Conservation (phyloP, 192 early-diverging fungal species). For the Ramicandelaber brevisporus region DNA sequence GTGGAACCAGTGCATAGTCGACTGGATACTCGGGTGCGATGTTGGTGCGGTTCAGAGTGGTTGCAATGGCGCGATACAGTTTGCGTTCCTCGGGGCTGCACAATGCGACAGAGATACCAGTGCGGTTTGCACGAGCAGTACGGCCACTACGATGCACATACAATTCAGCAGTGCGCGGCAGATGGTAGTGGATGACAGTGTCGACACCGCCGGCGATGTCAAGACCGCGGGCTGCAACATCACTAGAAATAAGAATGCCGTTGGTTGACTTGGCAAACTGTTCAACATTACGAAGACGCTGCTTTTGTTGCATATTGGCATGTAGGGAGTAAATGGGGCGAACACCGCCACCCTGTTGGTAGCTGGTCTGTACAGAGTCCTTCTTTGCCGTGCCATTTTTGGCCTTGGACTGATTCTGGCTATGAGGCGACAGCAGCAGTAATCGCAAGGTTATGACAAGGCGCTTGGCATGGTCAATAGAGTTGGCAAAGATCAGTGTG, state of each 20-base stretch:
- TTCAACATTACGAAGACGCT: constrained; percentile 82
- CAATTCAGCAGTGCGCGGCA: constrained; percentile 75
- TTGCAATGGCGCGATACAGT: constrained; percentile 58
- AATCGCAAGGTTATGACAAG: no score
- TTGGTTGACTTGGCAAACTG: constrained; percentile 43
- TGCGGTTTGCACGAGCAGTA: constrained; percentile 63
- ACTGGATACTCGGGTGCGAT: constrained; percentile 58
- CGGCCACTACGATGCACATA: constrained; percentile 90
- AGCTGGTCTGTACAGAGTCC: no score
- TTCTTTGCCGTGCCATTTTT: no score
- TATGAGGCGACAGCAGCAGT: no score
- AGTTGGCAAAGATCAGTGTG: constrained; percentile 88
- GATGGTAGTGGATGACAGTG: constrained; percentile 86
- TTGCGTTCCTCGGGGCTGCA: constrained; percentile 61
- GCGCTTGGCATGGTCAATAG: constrained; percentile 76
- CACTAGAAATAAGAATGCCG: constrained; percentile 74
- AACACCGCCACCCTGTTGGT: no score
- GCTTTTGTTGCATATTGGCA: constrained; percentile 89
- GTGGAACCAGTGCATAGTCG: constrained; percentile 35
- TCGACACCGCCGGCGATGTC: constrained; percentile 86
- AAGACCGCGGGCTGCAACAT: constrained; percentile 87
- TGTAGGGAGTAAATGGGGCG: constrained; percentile 74
- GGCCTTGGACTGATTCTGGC: no score
- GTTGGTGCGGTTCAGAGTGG: constrained; percentile 45
- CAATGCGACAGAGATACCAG: constrained; percentile 64